Percentiles rank a stretch among this genome's conserved stretches.
phyloP scores from a whole-genome alignment of 345 rosid species.

The Eucalyptus rudis region DNA sequence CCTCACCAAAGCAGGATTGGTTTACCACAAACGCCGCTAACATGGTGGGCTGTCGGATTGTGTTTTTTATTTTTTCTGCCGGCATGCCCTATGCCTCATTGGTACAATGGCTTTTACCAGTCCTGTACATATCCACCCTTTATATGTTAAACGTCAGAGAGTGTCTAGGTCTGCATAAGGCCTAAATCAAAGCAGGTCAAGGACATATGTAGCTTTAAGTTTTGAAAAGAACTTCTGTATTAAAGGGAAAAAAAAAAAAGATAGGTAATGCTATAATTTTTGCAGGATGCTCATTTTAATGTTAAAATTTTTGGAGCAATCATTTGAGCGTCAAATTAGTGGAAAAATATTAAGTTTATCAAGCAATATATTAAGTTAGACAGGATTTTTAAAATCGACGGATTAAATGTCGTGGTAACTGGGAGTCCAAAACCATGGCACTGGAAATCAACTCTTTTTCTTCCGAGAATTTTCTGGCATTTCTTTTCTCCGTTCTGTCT shows the following conservation, averaged over 20 bases:
- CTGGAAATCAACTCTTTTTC: not conserved
- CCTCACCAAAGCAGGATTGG: too few relatives aligned
- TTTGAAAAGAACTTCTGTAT: not conserved
- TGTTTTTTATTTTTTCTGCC: too few relatives aligned
- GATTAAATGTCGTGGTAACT: not conserved
- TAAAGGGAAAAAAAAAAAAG: accelerated
- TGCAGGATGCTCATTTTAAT: not conserved
- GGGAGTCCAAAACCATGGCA: not conserved
- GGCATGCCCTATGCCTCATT: too few relatives aligned
- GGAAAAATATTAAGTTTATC: not conserved
- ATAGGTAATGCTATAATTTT: not conserved
- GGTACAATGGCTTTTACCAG: too few relatives aligned
- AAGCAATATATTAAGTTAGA: not conserved
- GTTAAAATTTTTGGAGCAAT: not conserved
- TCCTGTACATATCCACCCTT: too few relatives aligned
- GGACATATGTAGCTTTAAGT: not conserved
- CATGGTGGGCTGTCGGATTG: too few relatives aligned
- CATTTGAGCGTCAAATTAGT: too few relatives aligned
- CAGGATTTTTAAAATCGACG: not conserved
- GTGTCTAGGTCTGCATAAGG: too few relatives aligned
- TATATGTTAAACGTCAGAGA: too few relatives aligned
- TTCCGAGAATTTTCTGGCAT: not conserved
- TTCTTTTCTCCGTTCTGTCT: not conserved
- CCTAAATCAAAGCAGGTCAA: not conserved
- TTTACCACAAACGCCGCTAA: too few relatives aligned